Conservation (phyloP, 192 early-diverging fungal species). For the Mortierella claussenii region DNA sequence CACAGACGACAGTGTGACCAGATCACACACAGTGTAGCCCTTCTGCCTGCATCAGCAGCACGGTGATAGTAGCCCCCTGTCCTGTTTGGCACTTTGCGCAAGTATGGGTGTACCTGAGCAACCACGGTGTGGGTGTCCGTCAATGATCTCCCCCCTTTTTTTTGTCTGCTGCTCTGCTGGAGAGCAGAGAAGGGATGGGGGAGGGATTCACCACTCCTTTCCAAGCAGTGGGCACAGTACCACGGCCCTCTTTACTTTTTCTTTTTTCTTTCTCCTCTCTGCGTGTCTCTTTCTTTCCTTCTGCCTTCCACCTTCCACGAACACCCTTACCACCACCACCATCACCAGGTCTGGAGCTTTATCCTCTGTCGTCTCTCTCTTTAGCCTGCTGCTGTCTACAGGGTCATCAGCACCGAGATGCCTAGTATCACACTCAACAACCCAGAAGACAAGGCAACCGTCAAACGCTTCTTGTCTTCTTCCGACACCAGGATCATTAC, state of each 20-base stretch:
- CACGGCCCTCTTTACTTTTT: background rate
- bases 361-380: too few relatives aligned
- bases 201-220: background rate
- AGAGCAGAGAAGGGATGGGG: too few relatives aligned
- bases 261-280: background rate
- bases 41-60: too few relatives aligned
- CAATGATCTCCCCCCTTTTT: too few relatives aligned
- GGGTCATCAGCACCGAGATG: constrained; percentile 45
- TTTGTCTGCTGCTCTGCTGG: too few relatives aligned
- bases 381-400: too few relatives aligned
- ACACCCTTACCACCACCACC: background rate
- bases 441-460: constrained; percentile 69
- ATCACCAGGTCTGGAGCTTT: background rate
- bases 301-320: background rate
- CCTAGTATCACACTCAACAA: constrained; percentile 68
- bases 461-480: constrained; percentile 55
- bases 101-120: too few relatives aligned
- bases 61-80: too few relatives aligned
- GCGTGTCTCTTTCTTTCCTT: background rate
- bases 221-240: background rate
- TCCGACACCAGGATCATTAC: constrained; percentile 76
- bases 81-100: too few relatives aligned
- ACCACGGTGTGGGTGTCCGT: too few relatives aligned
- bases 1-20: too few relatives aligned
- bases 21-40: too few relatives aligned